These are phyloP conservation scores for Platanus orientalis DNA, from an alignment of 164 flowering plant species.

Conservation along the genomic window DNA sequence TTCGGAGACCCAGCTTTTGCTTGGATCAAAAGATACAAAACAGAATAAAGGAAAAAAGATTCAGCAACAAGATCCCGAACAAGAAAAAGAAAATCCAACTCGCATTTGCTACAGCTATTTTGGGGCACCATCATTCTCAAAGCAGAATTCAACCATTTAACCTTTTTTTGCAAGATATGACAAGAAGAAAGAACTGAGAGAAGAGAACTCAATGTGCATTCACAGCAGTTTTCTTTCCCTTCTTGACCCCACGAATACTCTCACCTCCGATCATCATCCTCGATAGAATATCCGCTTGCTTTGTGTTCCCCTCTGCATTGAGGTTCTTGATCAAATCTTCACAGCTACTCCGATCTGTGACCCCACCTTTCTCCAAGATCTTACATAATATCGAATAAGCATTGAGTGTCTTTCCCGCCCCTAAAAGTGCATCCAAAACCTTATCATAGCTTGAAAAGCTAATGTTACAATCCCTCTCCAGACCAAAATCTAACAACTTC, in stretches of 20 bases:
- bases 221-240: slow-evolving; percentile 40
- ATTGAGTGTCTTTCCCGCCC: slow-evolving; percentile 85
- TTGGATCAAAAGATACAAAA: too few relatives aligned
- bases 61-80: too few relatives aligned
- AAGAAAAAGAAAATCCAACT: too few relatives aligned
- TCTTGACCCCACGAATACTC: slow-evolving; percentile 26
- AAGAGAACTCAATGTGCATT: slow-evolving; percentile 16
- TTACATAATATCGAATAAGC: slow-evolving; percentile 85
- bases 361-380: slow-evolving; percentile 71
- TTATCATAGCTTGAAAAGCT: slow-evolving; percentile 70
- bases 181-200: neutral
- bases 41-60: too few relatives aligned
- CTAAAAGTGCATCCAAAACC: slow-evolving; percentile 70
- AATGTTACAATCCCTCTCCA: slow-evolving; percentile 67
- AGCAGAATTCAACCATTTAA: neutral
- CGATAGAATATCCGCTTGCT: slow-evolving; percentile 87
- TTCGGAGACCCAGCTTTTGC: too few relatives aligned
- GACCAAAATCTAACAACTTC: slow-evolving; percentile 66
- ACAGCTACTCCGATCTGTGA: slow-evolving; percentile 43
- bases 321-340: slow-evolving; percentile 74
- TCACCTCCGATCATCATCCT: slow-evolving; percentile 57
- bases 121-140: neutral
- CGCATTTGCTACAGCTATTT: too few relatives aligned
- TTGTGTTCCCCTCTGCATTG: slow-evolving; percentile 82
- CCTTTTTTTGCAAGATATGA: neutral